Evolutionary conservation across 139 green algal species (phyloP), one percentile per base, ranked within the genome.

Genomic region (Coccomyxa sp.): DNA sequence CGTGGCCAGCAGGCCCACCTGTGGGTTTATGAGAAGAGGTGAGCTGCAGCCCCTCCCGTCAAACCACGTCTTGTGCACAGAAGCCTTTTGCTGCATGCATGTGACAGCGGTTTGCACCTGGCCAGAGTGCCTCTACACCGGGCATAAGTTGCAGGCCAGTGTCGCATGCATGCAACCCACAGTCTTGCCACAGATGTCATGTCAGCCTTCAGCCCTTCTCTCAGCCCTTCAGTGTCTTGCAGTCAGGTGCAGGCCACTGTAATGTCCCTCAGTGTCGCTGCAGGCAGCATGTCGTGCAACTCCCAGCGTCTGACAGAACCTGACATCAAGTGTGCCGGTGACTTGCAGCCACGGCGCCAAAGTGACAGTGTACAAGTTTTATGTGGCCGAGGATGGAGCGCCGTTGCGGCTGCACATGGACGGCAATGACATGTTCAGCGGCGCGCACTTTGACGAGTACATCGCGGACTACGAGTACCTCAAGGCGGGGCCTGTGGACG

Each of bases 331-430:
- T 51, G 38, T 51, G 38, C 38, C 38, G 3, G 38, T 51, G 38
- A 7, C 3, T 13, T 76, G 83, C 86, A 90, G 87, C 58, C 82
- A 88, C 58, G 84, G 83, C 21, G 58, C 21, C 27, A 92, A 91
- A 82, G 28, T 67, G 0, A 82, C 85, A 4, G 38, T 85, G 18
- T 91, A 91, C 78, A 79, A 77, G 18, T 89, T 88, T 12, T 87
- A 87, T 58, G 76, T 60, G 23, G 25, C 38, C 9, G 58, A 45
- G 59, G 77, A 84, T 63, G 82, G 82, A 7, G 28, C 25, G 13
- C 88, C 88, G 15, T 38, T 88, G 27, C 82, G 87, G 15, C 84
- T 92, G 77, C 81, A 89, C 83, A 89, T 91, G 85, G 84, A 85
- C 71, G 88, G 88, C 1, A 71, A 84, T 28, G 85, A 91, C 30